Evolutionary conservation across 768 basidiomycete species (phyloP).

Genomic region (Neoboletus subvelutipes): DNA sequence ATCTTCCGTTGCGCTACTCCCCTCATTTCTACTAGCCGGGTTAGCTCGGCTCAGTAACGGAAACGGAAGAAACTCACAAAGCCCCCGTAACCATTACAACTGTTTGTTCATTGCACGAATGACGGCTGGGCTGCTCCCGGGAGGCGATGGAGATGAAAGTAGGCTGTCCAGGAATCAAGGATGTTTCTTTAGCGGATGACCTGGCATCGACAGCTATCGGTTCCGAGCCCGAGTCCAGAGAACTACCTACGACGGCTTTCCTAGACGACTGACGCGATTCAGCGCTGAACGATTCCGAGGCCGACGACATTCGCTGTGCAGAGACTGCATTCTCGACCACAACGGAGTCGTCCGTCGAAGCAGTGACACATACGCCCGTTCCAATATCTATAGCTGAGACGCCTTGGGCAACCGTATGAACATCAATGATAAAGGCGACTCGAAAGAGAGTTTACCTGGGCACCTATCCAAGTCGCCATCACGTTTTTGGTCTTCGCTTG

Average conservation of each 20-base stretch:
- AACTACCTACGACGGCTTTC: neutral
- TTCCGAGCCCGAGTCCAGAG: neutral
- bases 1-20: neutral
- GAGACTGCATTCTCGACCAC: neutral
- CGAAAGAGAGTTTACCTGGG: neutral
- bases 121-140: neutral
- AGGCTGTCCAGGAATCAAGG: neutral
- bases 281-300: neutral
- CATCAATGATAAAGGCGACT: neutral
- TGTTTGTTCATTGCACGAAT: neutral
- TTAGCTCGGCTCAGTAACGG: neutral
- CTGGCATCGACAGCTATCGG: neutral
- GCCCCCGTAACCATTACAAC: neutral
- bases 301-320: neutral
- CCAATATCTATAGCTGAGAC: neutral
- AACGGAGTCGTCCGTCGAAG: neutral
- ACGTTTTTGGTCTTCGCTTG: neutral
- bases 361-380: neutral
- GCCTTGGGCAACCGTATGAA: neutral
- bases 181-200: neutral
- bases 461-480: neutral
- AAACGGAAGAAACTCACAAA: slow-evolving; percentile 5
- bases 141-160: neutral
- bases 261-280: neutral
- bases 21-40: neutral